phyloP scores from a whole-genome alignment of 495 filamentous ascomycete species.

The Pyronema domesticum region DNA sequence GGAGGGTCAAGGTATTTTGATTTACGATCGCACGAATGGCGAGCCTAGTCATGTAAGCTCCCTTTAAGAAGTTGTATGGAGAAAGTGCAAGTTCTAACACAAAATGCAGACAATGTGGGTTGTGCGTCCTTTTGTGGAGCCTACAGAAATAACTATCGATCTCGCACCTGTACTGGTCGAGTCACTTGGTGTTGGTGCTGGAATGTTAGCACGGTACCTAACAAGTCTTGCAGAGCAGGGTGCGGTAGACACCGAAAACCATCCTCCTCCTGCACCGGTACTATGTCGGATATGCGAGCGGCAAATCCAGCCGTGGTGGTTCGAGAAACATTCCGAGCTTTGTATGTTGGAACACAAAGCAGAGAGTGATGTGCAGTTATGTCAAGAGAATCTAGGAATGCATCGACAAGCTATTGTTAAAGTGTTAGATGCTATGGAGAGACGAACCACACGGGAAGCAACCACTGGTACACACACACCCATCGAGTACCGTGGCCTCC shows the following conservation, averaged over 20 bases:
- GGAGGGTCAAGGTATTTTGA: conserved; percentile 94
- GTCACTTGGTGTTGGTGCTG: conserved; percentile 80
- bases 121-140: conserved; percentile 79
- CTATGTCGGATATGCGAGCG: conserved; percentile 95
- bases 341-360: conserved; percentile 91
- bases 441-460: conserved; percentile 53
- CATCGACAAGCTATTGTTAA: conserved; percentile 92
- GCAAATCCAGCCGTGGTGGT: conserved; percentile 98
- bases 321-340: conserved; percentile 93
- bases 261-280: conserved; percentile 74
- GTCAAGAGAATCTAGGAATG: conserved; percentile 82
- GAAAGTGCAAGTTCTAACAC: conserved; percentile 15
- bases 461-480: conserved; percentile 32
- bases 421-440: conserved; percentile 79
- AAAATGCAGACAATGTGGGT: conserved; percentile 92
- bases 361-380: conserved; percentile 91
- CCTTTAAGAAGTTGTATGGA: background rate
- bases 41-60: conserved; percentile 72
- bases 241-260: conserved; percentile 57
- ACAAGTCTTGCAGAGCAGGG: conserved; percentile 76
- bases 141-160: conserved; percentile 85
- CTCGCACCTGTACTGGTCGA: conserved; percentile 82
- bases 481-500: conserved; percentile 79
- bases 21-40: conserved; percentile 75
- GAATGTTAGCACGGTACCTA: conserved; percentile 83